phyloP scores from a whole-genome alignment of 192 early-diverging fungal genomes.

The Backusella macrospora region DNA sequence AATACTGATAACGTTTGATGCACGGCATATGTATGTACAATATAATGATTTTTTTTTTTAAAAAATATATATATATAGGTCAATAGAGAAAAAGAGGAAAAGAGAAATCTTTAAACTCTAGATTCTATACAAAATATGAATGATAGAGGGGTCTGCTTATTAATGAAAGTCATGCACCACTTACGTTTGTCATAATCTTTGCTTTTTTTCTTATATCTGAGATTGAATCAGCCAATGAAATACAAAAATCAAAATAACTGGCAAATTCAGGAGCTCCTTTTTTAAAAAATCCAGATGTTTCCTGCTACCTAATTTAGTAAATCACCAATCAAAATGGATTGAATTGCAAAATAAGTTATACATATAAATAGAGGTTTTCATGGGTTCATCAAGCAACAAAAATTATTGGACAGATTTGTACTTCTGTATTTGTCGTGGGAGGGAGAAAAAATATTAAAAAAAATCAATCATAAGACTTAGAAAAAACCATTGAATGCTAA shows the following conservation, averaged over 20 bases:
- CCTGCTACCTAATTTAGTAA: not conserved
- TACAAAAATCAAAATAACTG: not conserved
- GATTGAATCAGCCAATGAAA: not conserved
- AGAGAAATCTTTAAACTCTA: too few species aligned
- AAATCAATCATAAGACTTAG: slow-evolving; percentile 4
- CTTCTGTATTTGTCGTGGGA: not conserved
- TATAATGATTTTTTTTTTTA: too few species aligned
- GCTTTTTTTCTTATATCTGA: too few species aligned
- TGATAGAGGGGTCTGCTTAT: too few species aligned
- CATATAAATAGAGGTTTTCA: not conserved
- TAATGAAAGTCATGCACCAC: too few species aligned
- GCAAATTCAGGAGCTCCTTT: slow-evolving; percentile 7
- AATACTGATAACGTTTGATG: too few species aligned
- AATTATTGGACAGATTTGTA: not conserved
- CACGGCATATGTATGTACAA: too few species aligned
- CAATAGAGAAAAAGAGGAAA: too few species aligned
- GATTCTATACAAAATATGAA: too few species aligned
- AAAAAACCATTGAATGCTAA: not conserved
- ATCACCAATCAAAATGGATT: not conserved
- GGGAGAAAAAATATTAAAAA: not conserved
- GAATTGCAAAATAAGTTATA: not conserved
- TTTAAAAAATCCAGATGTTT: not conserved
- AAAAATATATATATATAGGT: too few species aligned
- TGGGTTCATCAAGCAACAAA: not conserved
- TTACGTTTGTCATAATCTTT: not conserved